phyloP scores from a whole-genome alignment of 1,284 basidiomycete species.

The Rugiboletus extremiorientalis region DNA sequence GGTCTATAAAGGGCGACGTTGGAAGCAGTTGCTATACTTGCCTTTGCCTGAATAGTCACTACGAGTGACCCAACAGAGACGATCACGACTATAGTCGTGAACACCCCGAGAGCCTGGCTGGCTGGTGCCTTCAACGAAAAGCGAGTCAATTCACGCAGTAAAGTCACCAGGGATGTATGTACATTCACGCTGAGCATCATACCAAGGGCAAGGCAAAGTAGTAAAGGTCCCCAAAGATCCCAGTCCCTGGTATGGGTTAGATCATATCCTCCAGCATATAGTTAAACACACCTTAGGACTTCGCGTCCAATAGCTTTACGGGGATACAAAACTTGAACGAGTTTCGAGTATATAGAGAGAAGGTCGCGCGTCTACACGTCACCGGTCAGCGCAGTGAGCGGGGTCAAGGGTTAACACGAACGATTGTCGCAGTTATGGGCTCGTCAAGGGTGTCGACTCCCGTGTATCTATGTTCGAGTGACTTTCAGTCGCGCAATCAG shows the following conservation, averaged over 20 bases:
- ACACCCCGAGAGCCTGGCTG: slow-evolving; percentile 83
- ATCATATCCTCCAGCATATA: not conserved
- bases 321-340: slow-evolving; percentile 91
- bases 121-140: slow-evolving; percentile 64
- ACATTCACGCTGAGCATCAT: slow-evolving; percentile 91
- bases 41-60: slow-evolving; percentile 92
- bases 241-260: slow-evolving; percentile 65
- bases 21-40: slow-evolving; percentile 25
- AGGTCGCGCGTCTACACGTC: slow-evolving; percentile 77
- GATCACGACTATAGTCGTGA: slow-evolving; percentile 90
- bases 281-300: slow-evolving; percentile 60
- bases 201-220: slow-evolving; percentile 82
- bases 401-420: slow-evolving; percentile 42
- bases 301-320: slow-evolving; percentile 74
- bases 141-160: not conserved
- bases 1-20: slow-evolving; percentile 1
- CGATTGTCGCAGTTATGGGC: slow-evolving; percentile 86
- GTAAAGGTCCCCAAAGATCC: slow-evolving; percentile 94
- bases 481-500: not conserved
- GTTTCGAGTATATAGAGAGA: slow-evolving; percentile 86
- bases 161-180: slow-evolving; percentile 27
- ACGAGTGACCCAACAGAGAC: slow-evolving; percentile 86
- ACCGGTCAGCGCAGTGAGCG: slow-evolving; percentile 8
- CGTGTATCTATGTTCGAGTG: slow-evolving; percentile 54
- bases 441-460: slow-evolving; percentile 89